A percentile compares a stretch with the other conserved stretches of the same genome.
Evolutionary conservation across 805 yeast species (phyloP).

Genomic region (Saccharomyces eubayanus): DNA sequence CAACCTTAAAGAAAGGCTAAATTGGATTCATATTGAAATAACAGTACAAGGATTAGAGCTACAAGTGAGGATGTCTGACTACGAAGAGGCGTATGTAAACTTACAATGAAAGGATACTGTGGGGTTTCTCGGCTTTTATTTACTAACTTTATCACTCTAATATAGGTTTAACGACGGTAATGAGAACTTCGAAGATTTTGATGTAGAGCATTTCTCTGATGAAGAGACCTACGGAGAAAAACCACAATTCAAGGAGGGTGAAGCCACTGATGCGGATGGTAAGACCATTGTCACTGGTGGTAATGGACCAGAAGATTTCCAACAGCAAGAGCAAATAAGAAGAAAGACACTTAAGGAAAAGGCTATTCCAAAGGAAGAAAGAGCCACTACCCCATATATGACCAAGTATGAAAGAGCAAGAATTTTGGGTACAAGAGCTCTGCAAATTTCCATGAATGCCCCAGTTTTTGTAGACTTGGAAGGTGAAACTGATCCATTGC

Average conservation of each 20-base stretch:
- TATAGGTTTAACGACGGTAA: conserved; percentile 56
- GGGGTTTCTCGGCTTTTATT: neutral
- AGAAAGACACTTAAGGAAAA: conserved; percentile 66
- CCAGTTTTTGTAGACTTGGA: conserved; percentile 96
- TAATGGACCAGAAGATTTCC: conserved; percentile 47
- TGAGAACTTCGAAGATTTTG: conserved; percentile 72
- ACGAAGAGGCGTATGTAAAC: conserved; percentile 40
- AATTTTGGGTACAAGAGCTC: conserved; percentile 92
- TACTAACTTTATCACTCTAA: neutral
- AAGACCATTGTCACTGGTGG: conserved; percentile 67
- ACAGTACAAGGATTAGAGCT: neutral
- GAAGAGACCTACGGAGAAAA: conserved; percentile 37
- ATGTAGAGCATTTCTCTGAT: conserved; percentile 76
- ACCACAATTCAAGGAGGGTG: conserved; percentile 28
- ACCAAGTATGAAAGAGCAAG: conserved; percentile 98
- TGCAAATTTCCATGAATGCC: conserved; percentile 96
- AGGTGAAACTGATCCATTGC: conserved; percentile 98
- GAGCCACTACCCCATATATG: conserved; percentile 97
- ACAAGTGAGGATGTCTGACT: conserved; percentile 40
- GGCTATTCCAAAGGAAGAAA: conserved; percentile 80
- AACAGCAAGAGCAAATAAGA: conserved; percentile 31
- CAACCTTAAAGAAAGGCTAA: neutral
- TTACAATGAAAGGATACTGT: neutral
- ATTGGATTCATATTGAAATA: neutral
- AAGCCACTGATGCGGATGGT: conserved; percentile 51